Base-by-base conservation (phyloP, 75 land plant genomes). In the Azolla pinnata region DNA sequence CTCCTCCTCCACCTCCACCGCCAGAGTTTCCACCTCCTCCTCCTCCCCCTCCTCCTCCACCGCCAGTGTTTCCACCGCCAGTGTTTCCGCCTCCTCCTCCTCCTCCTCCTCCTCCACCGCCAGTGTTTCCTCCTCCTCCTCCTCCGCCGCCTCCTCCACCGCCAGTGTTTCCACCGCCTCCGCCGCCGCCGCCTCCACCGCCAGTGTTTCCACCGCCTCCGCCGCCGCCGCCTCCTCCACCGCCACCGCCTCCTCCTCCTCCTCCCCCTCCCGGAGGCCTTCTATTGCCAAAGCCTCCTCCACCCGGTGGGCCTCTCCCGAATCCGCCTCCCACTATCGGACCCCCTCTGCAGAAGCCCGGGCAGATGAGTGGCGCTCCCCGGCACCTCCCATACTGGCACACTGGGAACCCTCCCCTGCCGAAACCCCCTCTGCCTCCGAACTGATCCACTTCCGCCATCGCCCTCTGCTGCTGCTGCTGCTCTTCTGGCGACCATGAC, bases 1-100 rank as follows among this genome's bases (percentile, higher is more conserved):
- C 57, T 55, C 57, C 57, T 25, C 57, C 57, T 55, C 57, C 57
- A 55, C 57, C 57, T 29, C 57, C 57, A 55, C 57, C 57, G 4
- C 33, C 57, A 29, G n/a, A 7, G 2, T 18, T 18, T 2, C 57
- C 57, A 12, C 57, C 57, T 12, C 57, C 33, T 2, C 57, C 30
- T 31, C 57, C 30, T 7, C 29, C 29, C 5, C 29, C 57, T 24
- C 57, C 57, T 55, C 57, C 57, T 24, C 57, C 57, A 20, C 33
- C 57, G 2, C n/a, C 9, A 12, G 4, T 18, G 9, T 3, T 29
- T 7, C 33, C 33, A 12, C 33, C 57, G 2, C 33, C 57, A 5
- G 8, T n/a, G 9, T 8, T n/a, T 24, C 54, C 54, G 9, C 19
- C 54, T 24, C 19, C 54, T 5, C 24, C 54, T n/a, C 9, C 54